Base-by-base conservation (phyloP, 2,329 filamentous ascomycete species). In the Fusarium sp. region DNA sequence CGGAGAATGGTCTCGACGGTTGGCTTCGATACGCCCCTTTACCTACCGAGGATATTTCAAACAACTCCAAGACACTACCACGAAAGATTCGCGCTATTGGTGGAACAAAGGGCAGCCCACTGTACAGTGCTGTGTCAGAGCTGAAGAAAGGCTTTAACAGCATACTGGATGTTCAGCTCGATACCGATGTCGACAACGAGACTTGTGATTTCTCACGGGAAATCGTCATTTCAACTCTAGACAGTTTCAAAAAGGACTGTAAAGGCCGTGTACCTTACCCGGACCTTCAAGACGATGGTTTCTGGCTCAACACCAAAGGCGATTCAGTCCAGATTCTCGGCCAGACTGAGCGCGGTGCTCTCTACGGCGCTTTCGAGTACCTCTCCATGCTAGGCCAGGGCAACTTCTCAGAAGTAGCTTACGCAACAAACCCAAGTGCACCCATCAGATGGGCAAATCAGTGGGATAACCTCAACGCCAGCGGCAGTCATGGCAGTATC, bases 361-460 rank as follows among this genome's bases (percentile, higher is more conserved):
- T 93, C 1, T 93, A 93, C 70, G 91, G 91, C 7, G 84, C 90
- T 6, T 93, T 92, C 71, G 87, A 91, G 66, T 93, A 92, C 68
- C 83, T 93, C 10, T 90, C 88, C 2, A 84, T 87, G 76, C 81
- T 93, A n/a, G 88, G 86, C 1, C 89, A 90, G 39, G 70, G 59
- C 16, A 86, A 90, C 47, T 81, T 88, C 62, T 82, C 83, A 1
- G 70, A 82, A 2, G 82, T 84, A 0, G 76, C 84, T 6, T 84
- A 84, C 48, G 79, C 84, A 3, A 85, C 84, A 9, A 91, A 87
- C 67, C 90, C 90, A 0, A 83, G 85, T 60, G 88, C 87, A 0
- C 87, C 87, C 0, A 86, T 93, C 43, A 85, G 91, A 68, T 93
- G 91, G 91, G 86, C 89, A 0, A 93, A 93, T 73, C 87, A 93